Evolutionary conservation across 768 basidiomycete genomes (phyloP).

Genomic region (Mycena indigotica): DNA sequence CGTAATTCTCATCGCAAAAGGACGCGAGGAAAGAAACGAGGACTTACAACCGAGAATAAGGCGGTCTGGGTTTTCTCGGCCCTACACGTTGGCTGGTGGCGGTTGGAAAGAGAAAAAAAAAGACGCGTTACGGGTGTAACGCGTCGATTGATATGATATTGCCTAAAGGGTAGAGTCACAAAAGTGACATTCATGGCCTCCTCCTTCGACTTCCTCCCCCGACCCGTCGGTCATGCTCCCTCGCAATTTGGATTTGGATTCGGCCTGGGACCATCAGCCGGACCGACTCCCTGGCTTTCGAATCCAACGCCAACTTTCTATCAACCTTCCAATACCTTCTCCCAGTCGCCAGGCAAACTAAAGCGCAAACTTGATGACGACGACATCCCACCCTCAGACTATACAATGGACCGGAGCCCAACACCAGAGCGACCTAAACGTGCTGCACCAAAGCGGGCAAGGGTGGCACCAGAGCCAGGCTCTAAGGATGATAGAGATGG

Average conservation of each 20-base stretch:
- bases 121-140: no score
- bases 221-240: conserved; percentile 59
- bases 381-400: conserved; percentile 55
- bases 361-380: conserved; percentile 78
- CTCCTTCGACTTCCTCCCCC: conserved; percentile 24
- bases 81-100: neutral
- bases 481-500: conserved; percentile 42
- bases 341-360: conserved; percentile 41
- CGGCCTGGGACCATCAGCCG: conserved; percentile 51
- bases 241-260: conserved; percentile 77
- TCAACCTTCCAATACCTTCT: conserved; percentile 50
- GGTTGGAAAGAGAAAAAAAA: conserved; percentile 1
- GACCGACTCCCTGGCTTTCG: conserved; percentile 42
- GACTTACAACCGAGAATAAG: conserved; percentile 34
- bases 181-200: conserved; percentile 3
- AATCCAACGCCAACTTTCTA: conserved; percentile 57
- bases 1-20: conserved; percentile 64
- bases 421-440: conserved; percentile 80
- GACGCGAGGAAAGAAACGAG: conserved; percentile 22
- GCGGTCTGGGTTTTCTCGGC: conserved; percentile 15
- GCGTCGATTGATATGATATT: conserved; percentile 2
- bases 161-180: no score
- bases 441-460: conserved; percentile 67
- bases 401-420: conserved; percentile 83
- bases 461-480: conserved; percentile 37